Evolutionary conservation across 768 basidiomycete species (phyloP), one percentile per base, ranked within the genome.

Genomic region (Pulveroboletus sp.): DNA sequence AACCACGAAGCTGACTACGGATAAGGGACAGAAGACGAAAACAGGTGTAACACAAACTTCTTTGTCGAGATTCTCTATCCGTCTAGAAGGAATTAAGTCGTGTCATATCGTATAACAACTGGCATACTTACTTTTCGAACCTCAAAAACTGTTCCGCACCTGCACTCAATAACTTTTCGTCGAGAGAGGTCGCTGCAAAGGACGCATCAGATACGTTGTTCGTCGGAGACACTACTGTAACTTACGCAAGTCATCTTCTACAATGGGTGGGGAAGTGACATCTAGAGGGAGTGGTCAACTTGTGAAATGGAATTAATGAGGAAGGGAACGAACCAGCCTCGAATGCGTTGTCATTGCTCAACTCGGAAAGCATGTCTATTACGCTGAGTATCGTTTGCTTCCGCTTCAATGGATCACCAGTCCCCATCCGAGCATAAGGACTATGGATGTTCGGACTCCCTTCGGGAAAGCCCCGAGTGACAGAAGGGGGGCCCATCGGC

Each of bases 151-250:
- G 61, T 31, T 76, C 75, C 3, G 77, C 76, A 4, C 79, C 79
- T 5, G 76, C 74, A 48, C 66, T 71, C 52, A 76, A 76, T 21
- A 77, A 57, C 51, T 75, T 75, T 50, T 81, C 80, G 45, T 80
- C 77, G 38, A 73, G 71, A 35, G 71, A 73, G 14, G 73, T 79
- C 67, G 56, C 64, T 68, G 26, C 10, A 47, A 52, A 39, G 46
- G 46, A 36, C n/a, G 17, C 28, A 11, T 62, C 43, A 55, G 39
- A 3, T 27, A 61, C 21, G 45, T 40, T 47, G 30, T 17, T 26
- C 39, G 14, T 30, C 18, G n/a, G n/a, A 40, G 35, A 56, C 24
- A 32, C 28, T 7, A 43, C 12, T 26, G 36, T 21, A 24, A 50
- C 54, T 57, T 49, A 49, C 77, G 75, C 50, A 73, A 69, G 50